Conservation (phyloP, 495 filamentous ascomycete species). For the Penicillium silybi region DNA sequence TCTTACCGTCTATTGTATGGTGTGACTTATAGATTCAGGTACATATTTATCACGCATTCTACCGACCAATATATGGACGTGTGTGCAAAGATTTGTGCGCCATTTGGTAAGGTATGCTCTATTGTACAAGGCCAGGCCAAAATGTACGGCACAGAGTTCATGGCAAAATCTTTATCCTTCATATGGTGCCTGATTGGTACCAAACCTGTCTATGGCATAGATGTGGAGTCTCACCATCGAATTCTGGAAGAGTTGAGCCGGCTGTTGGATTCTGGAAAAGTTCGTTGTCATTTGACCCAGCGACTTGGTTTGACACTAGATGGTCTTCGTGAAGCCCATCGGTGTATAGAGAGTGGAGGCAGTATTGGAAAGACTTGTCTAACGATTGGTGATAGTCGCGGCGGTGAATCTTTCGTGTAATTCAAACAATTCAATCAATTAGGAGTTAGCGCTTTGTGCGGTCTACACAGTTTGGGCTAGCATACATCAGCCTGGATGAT, state of each 20-base stretch:
- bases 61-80: conserved; percentile 16
- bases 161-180: conserved; percentile 36
- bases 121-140: conserved; percentile 29
- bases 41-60: conserved; percentile 29
- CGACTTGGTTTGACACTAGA: conserved; percentile 1
- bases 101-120: conserved; percentile 32
- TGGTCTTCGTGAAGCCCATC: conserved; percentile 1
- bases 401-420: too few relatives aligned
- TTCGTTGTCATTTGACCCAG: neutral
- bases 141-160: conserved; percentile 34
- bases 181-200: conserved; percentile 29
- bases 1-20: neutral
- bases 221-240: neutral
- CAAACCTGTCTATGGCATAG: conserved; percentile 10
- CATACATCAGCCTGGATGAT: too few relatives aligned
- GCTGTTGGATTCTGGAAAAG: neutral
- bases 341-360: neutral
- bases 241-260: neutral
- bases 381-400: neutral
- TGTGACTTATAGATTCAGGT: conserved; percentile 8
- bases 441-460: too few relatives aligned
- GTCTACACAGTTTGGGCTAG: too few relatives aligned
- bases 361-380: neutral
- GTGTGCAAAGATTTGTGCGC: conserved; percentile 19
- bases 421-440: too few relatives aligned